Evolutionary conservation across 2,329 filamentous ascomycete genomes (phyloP), one percentile per base, ranked within the genome.

Genomic region (Penicillium verrucosum): DNA sequence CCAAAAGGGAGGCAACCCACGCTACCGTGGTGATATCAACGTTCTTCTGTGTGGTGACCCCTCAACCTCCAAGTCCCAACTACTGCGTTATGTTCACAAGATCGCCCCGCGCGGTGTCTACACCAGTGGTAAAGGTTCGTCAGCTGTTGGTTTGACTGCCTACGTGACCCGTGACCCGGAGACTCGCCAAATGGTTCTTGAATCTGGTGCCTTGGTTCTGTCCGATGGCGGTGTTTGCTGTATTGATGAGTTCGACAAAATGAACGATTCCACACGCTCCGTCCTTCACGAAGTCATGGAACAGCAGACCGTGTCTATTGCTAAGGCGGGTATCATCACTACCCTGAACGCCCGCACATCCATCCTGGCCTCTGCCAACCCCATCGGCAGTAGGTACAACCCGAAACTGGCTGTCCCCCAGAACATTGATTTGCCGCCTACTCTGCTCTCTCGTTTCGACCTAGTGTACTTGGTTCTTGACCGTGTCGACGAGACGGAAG

Each of bases 331-430:
- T 59, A 90, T 90, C 70, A 90, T 90, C 68, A 90, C 88, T 1
- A 99, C 94, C 0, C 80, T 99, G 59, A 99, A 99, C 71, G 94
- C 94, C 27, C 84, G 94, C 70, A 97, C 94, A 1, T 95, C 90
- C 62, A 97, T 99, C 69, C 85, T 99, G 30, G 94, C 94, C 16
- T 97, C 93, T 11, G 94, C 94, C 74, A 99, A 99, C 72, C 94
- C 94, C 1, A 97, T 99, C 64, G 94, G 94, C 67, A 96, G 91
- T 77, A 92, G 95, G 71, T 99, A 99, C 79, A 97, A 99, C 75
- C 89, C 91, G 3, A 93, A 96, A 68, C 79, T 99, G 25, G 92
- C 94, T 0, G 94, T 99, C 14, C 94, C 94, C 3, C 92, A 97
- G 69, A 99, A 99, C 75, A 99, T 99, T 67, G 94, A 99, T 70